A percentile compares a stretch with the other conserved stretches of the same genome.
Conservation (phyloP, 1,139 yeast genomes). For the Yamadazyma trypodendri region DNA sequence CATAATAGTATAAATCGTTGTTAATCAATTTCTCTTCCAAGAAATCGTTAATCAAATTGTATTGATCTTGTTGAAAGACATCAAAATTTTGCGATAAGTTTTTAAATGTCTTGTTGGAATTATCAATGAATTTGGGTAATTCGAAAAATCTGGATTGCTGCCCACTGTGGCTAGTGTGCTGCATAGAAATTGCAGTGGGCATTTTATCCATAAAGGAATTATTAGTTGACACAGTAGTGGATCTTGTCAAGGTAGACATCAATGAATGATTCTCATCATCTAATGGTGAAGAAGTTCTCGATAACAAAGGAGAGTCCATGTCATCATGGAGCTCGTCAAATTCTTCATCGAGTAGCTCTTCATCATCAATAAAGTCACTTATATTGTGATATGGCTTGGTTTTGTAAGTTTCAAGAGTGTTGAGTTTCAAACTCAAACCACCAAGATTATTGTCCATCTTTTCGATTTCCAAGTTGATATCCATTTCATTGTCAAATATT, state of each 20-base stretch:
- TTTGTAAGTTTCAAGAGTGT: conserved; percentile 1
- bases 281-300: conserved; percentile 42
- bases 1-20: conserved; percentile 37
- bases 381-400: not conserved
- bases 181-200: conserved; percentile 1
- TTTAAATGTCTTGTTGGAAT: conserved; percentile 4
- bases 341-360: conserved; percentile 15
- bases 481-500: not conserved
- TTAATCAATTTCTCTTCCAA: conserved; percentile 41
- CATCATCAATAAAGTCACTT: conserved; percentile 4
- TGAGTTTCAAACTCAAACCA: not conserved
- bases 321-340: conserved; percentile 19
- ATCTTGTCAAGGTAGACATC: conserved; percentile 42
- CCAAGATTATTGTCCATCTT: not conserved
- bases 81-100: conserved; percentile 17
- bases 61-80: conserved; percentile 37
- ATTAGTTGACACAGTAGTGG: conserved; percentile 42
- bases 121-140: conserved; percentile 23
- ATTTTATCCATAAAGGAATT: conserved; percentile 22
- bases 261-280: conserved; percentile 35
- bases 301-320: conserved; percentile 30
- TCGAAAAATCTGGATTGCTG: conserved; percentile 21
- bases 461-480: not conserved
- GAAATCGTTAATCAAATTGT: conserved; percentile 41
- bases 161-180: not conserved